Evolutionary conservation across 1,284 basidiomycete species (phyloP).

Genomic region (Cutaneotrichosporon sp.): DNA sequence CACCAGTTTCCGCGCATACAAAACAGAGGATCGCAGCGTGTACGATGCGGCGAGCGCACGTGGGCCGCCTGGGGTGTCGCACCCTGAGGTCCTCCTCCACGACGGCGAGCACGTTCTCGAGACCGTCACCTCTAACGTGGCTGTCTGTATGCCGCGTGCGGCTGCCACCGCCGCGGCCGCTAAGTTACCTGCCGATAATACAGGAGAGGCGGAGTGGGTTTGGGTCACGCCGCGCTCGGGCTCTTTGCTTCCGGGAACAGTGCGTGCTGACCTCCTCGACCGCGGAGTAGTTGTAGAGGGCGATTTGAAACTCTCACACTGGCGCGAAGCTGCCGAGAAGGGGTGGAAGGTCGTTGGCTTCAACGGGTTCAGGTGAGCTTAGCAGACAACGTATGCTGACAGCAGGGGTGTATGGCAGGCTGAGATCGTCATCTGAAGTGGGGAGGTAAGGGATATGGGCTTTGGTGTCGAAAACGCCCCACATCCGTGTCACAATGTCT

Average conservation of each 20-base stretch:
- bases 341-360: slow-evolving; percentile 36
- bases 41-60: slow-evolving; percentile 33
- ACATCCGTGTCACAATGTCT: too few species aligned
- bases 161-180: neutral
- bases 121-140: slow-evolving; percentile 42
- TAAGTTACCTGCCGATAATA: neutral
- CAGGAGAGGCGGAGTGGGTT: neutral
- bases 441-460: too few species aligned
- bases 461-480: too few species aligned
- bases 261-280: slow-evolving; percentile 31
- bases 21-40: slow-evolving; percentile 32
- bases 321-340: slow-evolving; percentile 15
- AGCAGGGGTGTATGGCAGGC: slow-evolving; percentile 39
- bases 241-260: slow-evolving; percentile 31
- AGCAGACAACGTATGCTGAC: neutral
- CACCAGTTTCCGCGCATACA: slow-evolving; percentile 25
- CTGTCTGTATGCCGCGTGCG: slow-evolving; percentile 19
- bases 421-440: slow-evolving; percentile 19
- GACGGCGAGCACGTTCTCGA: slow-evolving; percentile 33
- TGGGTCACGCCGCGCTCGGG: slow-evolving; percentile 35
- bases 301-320: slow-evolving; percentile 27
- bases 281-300: slow-evolving; percentile 26
- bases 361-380: slow-evolving; percentile 32
- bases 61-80: slow-evolving; percentile 4
- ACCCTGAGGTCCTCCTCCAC: slow-evolving; percentile 36